A percentile compares a stretch with the other conserved stretches of the same genome.
Conservation (phyloP, 2,329 filamentous ascomycete species). For the Drechslerella coelobrocha region DNA sequence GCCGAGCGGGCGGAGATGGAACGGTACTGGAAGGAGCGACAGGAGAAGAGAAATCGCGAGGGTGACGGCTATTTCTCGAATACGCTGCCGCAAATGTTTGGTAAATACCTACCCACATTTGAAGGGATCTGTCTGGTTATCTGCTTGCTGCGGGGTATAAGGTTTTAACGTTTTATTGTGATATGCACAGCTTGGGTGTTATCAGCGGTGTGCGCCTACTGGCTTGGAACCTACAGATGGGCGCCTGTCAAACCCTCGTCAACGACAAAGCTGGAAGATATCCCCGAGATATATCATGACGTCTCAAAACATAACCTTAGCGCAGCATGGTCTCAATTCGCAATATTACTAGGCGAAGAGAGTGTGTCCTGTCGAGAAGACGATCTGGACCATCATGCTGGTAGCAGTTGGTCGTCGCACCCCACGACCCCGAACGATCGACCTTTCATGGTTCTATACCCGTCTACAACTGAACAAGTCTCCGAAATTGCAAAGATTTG, state of each 20-base stretch:
- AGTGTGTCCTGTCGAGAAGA: constrained; percentile 68
- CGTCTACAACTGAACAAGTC: constrained; percentile 79
- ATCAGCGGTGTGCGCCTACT: constrained; percentile 64
- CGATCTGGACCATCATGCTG: constrained; percentile 66
- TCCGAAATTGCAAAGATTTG: constrained; percentile 88
- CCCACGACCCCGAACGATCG: constrained; percentile 60
- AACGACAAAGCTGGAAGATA: constrained; percentile 66
- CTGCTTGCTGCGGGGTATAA: too few relatives aligned
- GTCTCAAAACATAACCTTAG: constrained; percentile 69
- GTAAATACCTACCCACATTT: constrained; percentile 61
- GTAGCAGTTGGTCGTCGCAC: constrained; percentile 71
- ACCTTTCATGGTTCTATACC: constrained; percentile 77
- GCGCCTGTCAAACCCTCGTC: constrained; percentile 64
- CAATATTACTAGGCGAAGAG: constrained; percentile 68
- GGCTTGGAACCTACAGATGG: constrained; percentile 65
- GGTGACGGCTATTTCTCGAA: constrained; percentile 58
- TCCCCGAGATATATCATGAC: constrained; percentile 65
- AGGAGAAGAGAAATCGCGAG: constrained; percentile 35
- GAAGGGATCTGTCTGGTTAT: neutral
- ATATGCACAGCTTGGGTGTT: constrained; percentile 52
- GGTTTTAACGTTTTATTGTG: too few relatives aligned
- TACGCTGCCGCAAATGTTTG: constrained; percentile 65
- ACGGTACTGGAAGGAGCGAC: constrained; percentile 61
- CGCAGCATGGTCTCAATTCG: constrained; percentile 74
- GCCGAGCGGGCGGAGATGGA: constrained; percentile 66